Conservation (phyloP, 371 early-diverging fungal species). For the Saksenaea oblongispora region DNA sequence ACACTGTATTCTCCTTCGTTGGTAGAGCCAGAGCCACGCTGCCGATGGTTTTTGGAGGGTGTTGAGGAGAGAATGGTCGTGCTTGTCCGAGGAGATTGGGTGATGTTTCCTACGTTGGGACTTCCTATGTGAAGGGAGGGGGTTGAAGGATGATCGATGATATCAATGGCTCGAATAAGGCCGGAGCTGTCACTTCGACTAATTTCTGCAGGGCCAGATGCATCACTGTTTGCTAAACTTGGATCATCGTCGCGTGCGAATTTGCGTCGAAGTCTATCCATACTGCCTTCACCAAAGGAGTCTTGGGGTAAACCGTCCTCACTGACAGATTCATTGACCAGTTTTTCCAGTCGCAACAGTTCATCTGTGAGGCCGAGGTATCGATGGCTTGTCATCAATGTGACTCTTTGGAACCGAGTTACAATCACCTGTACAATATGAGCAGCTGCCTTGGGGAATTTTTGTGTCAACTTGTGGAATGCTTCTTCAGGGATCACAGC, state of each 20-base stretch:
- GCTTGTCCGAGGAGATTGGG: conserved; percentile 1
- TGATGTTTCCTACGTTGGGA: not conserved
- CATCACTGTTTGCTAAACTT: conserved; percentile 21
- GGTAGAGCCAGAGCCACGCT: conserved; percentile 17
- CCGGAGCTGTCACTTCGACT: conserved; percentile 34
- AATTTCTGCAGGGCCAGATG: conserved; percentile 17
- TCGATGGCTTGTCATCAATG: conserved; percentile 86
- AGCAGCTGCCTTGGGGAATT: conserved; percentile 92
- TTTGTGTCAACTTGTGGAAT: conserved; percentile 83
- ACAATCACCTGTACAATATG: conserved; percentile 96
- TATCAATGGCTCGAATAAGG: conserved; percentile 40
- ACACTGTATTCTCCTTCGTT: conserved; percentile 49
- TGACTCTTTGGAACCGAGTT: conserved; percentile 94
- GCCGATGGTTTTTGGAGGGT: conserved; percentile 25
- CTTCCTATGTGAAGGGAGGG: conserved; percentile 24
- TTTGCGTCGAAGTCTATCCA: conserved; percentile 70
- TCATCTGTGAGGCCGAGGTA: conserved; percentile 93
- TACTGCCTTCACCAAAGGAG: conserved; percentile 65
- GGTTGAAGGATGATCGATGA: conserved; percentile 36
- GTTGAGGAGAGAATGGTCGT: conserved; percentile 6
- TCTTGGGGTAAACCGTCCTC: conserved; percentile 49
- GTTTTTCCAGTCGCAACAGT: conserved; percentile 78
- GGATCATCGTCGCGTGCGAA: conserved; percentile 47
- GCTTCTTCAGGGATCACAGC: conserved; percentile 95
- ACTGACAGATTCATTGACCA: conserved; percentile 73